A percentile compares a stretch with the other conserved stretches of the same genome.
phyloP scores from a whole-genome alignment of 2,329 filamentous ascomycete genomes.

The Diaporthe ampelina region DNA sequence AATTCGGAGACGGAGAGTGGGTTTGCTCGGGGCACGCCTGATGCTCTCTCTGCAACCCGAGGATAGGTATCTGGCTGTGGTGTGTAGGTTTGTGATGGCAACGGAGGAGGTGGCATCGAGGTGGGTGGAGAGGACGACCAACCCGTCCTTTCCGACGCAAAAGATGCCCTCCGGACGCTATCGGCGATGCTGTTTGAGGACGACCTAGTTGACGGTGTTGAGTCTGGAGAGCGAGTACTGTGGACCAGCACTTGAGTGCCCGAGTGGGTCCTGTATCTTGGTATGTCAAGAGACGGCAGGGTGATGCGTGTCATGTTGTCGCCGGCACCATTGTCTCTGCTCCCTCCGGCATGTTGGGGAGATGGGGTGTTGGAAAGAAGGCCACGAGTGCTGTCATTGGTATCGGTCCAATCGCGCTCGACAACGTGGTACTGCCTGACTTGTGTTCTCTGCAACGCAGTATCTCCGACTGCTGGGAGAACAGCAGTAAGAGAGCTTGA shows the following conservation, averaged over 20 bases:
- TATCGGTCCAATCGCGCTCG: background rate
- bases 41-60: background rate
- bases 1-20: conserved; percentile 6
- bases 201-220: background rate
- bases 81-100: background rate
- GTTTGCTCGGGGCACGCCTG: background rate
- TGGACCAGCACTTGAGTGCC: background rate
- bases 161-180: background rate
- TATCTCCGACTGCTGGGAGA: background rate
- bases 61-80: background rate
- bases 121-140: conserved; percentile 12
- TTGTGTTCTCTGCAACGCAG: background rate
- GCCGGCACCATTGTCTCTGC: background rate
- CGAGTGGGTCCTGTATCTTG: background rate
- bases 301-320: background rate
- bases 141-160: background rate
- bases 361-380: background rate
- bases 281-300: background rate
- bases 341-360: background rate
- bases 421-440: background rate
- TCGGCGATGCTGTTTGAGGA: background rate
- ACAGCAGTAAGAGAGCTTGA: background rate
- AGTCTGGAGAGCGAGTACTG: background rate
- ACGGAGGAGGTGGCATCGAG: conserved; percentile 1
- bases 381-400: background rate